These are phyloP conservation scores for Scutellaria baicalensis DNA, from an alignment of 257 asterid species.

Conservation along the genomic window DNA sequence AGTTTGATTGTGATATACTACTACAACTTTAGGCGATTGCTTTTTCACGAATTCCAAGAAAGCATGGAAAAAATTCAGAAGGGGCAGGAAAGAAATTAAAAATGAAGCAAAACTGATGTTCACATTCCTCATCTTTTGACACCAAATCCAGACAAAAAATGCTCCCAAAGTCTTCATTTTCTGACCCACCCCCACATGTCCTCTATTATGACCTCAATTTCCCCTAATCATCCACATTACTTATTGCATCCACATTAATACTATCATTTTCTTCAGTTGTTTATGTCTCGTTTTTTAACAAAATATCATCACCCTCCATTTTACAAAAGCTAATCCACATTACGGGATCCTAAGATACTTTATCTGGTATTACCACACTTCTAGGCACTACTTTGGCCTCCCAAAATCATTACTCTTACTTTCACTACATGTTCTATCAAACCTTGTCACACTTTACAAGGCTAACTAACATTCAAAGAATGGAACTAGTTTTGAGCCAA, in stretches of 20 bases:
- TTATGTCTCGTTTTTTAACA: background rate
- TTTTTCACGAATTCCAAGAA: conserved; percentile 22
- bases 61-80: conserved; percentile 16
- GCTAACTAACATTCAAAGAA: too few relatives aligned
- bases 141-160: conserved; percentile 20
- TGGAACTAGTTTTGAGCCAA: too few relatives aligned
- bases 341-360: conserved; percentile 16
- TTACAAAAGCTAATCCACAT: background rate
- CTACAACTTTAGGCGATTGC: background rate
- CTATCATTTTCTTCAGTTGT: background rate
- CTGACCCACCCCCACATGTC: conserved; percentile 25
- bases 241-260: background rate
- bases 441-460: background rate
- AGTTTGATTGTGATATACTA: too few relatives aligned
- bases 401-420: background rate
- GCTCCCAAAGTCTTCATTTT: conserved; percentile 25
- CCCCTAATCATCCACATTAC: conserved; percentile 8
- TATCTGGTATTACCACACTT: background rate
- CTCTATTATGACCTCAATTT: background rate
- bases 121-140: too few relatives aligned
- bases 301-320: background rate
- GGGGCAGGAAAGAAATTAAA: conserved; percentile 24
- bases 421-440: background rate
- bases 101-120: conserved; percentile 17
- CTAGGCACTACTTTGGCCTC: background rate